These are phyloP conservation scores for Pelargonium cotyledonis DNA, from an alignment of 441 rosid species.

Conservation along the genomic window DNA sequence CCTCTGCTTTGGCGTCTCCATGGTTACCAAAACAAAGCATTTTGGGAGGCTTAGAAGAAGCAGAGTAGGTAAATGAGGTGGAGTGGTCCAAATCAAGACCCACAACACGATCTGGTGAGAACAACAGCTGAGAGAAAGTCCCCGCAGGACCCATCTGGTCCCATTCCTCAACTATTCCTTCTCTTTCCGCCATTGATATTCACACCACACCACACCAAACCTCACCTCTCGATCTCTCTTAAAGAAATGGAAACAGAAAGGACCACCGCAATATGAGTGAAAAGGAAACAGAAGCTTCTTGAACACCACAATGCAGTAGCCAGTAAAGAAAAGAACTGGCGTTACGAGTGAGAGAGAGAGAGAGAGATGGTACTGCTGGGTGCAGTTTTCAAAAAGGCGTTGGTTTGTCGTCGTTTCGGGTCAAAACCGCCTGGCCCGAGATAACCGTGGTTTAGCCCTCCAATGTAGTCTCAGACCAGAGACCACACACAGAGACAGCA, in stretches of 20 bases:
- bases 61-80: constrained; percentile 12
- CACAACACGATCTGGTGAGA: constrained; percentile 31
- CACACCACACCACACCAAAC: too few relatives aligned
- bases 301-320: too few relatives aligned
- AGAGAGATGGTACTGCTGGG: neutral
- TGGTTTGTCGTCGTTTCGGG: constrained; percentile 28
- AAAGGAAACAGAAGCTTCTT: constrained; percentile 4
- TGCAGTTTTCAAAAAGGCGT: constrained; percentile 22
- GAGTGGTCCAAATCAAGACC: constrained; percentile 25
- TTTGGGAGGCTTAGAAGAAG: constrained; percentile 29
- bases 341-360: too few relatives aligned
- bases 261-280: constrained; percentile 9
- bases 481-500: neutral
- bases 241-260: too few relatives aligned
- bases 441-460: constrained; percentile 65
- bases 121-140: constrained; percentile 61
- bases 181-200: constrained; percentile 37
- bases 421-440: constrained; percentile 83
- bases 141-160: constrained; percentile 25
- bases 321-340: too few relatives aligned
- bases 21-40: constrained; percentile 74
- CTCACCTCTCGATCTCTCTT: too few relatives aligned
- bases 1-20: constrained; percentile 22
- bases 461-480: constrained; percentile 32
- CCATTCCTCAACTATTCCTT: constrained; percentile 25